phyloP scores from a whole-genome alignment of 495 filamentous ascomycete species.

The Penicillium nucicola region DNA sequence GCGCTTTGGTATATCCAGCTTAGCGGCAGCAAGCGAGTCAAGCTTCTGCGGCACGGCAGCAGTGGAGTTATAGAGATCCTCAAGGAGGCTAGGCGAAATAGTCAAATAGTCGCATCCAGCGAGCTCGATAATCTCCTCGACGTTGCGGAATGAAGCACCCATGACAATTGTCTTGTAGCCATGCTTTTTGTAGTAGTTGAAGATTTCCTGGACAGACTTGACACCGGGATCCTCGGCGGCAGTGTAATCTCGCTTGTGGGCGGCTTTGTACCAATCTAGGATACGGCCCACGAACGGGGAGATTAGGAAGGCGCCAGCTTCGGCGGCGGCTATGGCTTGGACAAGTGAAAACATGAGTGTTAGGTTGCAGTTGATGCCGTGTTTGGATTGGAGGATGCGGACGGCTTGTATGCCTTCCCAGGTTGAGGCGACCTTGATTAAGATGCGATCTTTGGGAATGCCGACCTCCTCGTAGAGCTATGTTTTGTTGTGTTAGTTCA shows the following conservation, averaged over 20 bases:
- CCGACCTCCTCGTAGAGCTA: slow-evolving; percentile 91
- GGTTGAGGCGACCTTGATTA: slow-evolving; percentile 58
- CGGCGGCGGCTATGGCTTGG: slow-evolving; percentile 94
- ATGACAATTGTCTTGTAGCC: slow-evolving; percentile 99
- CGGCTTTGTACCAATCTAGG: slow-evolving; percentile 98
- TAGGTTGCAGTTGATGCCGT: slow-evolving; percentile 96
- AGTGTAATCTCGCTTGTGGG: slow-evolving; percentile 87
- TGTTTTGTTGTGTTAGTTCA: too few relatives aligned
- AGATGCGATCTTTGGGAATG: slow-evolving; percentile 85
- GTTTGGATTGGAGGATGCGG: slow-evolving; percentile 85
- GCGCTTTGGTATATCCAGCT: slow-evolving; percentile 79
- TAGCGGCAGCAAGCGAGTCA: slow-evolving; percentile 58
- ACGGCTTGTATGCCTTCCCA: slow-evolving; percentile 98
- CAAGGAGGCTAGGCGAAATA: slow-evolving; percentile 91
- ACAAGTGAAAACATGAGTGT: slow-evolving; percentile 97
- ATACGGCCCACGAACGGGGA: slow-evolving; percentile 99
- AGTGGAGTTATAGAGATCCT: slow-evolving; percentile 83
- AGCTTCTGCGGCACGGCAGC: slow-evolving; percentile 90
- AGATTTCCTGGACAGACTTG: slow-evolving; percentile 91
- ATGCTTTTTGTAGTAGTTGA: slow-evolving; percentile 99
- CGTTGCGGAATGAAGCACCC: slow-evolving; percentile 96
- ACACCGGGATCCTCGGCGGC: slow-evolving; percentile 93
- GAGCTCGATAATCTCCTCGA: slow-evolving; percentile 94
- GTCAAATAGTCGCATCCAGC: slow-evolving; percentile 98
- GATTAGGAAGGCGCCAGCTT: slow-evolving; percentile 97